Evolutionary conservation across 139 green algal genomes (phyloP).

Genomic region (Ettlia oleoabundans): DNA sequence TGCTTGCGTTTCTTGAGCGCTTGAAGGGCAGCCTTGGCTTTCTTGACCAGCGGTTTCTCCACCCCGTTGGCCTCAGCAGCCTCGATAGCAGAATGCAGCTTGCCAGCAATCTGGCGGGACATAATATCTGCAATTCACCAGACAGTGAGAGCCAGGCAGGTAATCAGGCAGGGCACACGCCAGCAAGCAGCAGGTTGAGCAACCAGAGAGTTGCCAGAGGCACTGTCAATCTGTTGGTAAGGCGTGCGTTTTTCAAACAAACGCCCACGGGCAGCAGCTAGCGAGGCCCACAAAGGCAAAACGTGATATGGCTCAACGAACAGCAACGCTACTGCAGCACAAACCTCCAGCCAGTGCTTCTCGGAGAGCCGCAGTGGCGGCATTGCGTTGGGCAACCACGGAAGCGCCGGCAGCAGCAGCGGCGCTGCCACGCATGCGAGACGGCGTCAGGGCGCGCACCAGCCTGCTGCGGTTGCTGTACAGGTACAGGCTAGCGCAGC

Average conservation of each 20-base stretch:
- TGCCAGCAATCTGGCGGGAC: background rate
- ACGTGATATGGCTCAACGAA: no score
- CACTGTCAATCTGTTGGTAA: no score
- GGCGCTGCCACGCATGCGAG: background rate
- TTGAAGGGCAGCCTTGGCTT: slow-evolving; percentile 11
- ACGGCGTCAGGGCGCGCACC: background rate
- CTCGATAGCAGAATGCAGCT: slow-evolving; percentile 24
- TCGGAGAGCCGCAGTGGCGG: slow-evolving; percentile 2
- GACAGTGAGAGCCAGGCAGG: background rate
- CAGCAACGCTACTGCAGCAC: no score
- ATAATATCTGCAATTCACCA: background rate
- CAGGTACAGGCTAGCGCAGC: slow-evolving; percentile 25
- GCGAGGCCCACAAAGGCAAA: no score
- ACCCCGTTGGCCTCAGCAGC: slow-evolving; percentile 14
- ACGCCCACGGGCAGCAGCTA: no score
- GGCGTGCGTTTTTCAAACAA: no score
- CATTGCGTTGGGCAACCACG: background rate
- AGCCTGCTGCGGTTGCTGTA: slow-evolving; percentile 13
- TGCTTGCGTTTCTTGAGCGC: slow-evolving; percentile 28
- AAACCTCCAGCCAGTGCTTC: slow-evolving; percentile 1
- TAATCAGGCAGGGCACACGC: background rate
- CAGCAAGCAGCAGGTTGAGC: no score
- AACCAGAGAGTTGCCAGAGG: no score
- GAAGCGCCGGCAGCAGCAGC: background rate
- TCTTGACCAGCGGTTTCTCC: slow-evolving; percentile 27